Conservation (phyloP, 129 eudicot species). For the Artemisia annua region DNA sequence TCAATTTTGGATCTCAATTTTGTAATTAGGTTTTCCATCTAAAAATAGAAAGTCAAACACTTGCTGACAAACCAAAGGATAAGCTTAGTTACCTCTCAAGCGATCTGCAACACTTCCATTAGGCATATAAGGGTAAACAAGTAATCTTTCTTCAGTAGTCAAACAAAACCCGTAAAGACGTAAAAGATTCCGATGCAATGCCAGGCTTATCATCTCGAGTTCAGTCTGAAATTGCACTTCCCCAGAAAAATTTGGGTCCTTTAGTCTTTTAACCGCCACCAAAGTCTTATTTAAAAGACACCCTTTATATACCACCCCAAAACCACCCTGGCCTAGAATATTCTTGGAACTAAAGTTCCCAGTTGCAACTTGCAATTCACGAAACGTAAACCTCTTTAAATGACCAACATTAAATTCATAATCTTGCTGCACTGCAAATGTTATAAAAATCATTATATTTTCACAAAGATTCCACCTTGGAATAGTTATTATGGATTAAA, state of each 20-base stretch:
- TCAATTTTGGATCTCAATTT: background rate
- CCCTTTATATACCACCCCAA: constrained; percentile 93
- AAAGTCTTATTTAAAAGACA: constrained; percentile 65
- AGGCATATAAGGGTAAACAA: constrained; percentile 95
- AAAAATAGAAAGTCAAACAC: constrained; percentile 9
- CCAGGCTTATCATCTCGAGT: constrained; percentile 96
- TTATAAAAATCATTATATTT: constrained; percentile 3
- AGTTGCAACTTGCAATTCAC: constrained; percentile 87
- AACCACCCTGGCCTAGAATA: constrained; percentile 90
- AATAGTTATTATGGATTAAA: background rate
- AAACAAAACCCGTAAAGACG: constrained; percentile 90
- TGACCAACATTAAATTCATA: constrained; percentile 77
- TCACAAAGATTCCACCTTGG: constrained; percentile 6
- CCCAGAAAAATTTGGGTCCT: constrained; percentile 84
- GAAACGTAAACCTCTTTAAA: constrained; percentile 74
- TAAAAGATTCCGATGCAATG: constrained; percentile 84
- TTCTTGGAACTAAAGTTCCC: constrained; percentile 77
- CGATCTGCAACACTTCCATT: constrained; percentile 99
- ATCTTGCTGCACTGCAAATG: constrained; percentile 87
- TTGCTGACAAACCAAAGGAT: constrained; percentile 10
- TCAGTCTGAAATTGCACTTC: constrained; percentile 97
- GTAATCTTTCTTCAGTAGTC: constrained; percentile 86
- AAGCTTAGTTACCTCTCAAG: constrained; percentile 59
- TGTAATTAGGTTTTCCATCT: background rate
- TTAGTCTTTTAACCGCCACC: constrained; percentile 90